Percentiles rank a stretch among this genome's conserved stretches.
phyloP scores from a whole-genome alignment of 2,329 filamentous ascomycete species.

The Ceratocystis destructans region DNA sequence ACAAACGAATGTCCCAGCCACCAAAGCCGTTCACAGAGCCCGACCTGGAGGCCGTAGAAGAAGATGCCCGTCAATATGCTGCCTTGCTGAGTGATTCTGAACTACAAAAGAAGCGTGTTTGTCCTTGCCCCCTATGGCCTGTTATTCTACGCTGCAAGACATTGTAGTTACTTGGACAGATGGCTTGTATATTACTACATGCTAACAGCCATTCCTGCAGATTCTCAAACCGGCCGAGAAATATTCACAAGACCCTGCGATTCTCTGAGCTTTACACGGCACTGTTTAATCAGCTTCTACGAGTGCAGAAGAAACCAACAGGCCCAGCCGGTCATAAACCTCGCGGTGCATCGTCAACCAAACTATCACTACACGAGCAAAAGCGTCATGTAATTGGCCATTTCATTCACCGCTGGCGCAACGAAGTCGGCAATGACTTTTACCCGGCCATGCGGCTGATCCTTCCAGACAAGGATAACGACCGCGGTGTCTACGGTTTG shows the following conservation, averaged over 20 bases:
- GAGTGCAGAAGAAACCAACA: conserved; percentile 63
- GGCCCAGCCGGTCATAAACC: conserved; percentile 33
- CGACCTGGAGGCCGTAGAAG: conserved; percentile 32
- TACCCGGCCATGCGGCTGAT: conserved; percentile 88
- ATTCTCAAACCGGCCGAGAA: conserved; percentile 70
- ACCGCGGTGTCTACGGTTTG: conserved; percentile 82
- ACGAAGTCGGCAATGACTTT: conserved; percentile 79
- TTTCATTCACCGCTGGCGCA: conserved; percentile 78
- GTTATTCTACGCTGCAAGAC: neutral
- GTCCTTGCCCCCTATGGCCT: neutral
- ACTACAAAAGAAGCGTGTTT: conserved; percentile 32
- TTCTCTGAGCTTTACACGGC: conserved; percentile 67
- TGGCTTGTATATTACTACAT: neutral
- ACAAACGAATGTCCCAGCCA: neutral
- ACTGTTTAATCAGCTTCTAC: conserved; percentile 67
- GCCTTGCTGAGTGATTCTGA: conserved; percentile 30
- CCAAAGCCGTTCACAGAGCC: conserved; percentile 17
- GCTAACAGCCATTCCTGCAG: conserved; percentile 32
- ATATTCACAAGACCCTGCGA: conserved; percentile 61
- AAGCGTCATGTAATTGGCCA: conserved; percentile 68
- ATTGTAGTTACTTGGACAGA: neutral
- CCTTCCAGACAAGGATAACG: conserved; percentile 80
- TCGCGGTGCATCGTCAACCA: conserved; percentile 43
- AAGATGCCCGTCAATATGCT: conserved; percentile 41
- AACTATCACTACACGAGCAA: conserved; percentile 59